Conservation (phyloP, 768 basidiomycete species). For the Termitomyces sp. region DNA sequence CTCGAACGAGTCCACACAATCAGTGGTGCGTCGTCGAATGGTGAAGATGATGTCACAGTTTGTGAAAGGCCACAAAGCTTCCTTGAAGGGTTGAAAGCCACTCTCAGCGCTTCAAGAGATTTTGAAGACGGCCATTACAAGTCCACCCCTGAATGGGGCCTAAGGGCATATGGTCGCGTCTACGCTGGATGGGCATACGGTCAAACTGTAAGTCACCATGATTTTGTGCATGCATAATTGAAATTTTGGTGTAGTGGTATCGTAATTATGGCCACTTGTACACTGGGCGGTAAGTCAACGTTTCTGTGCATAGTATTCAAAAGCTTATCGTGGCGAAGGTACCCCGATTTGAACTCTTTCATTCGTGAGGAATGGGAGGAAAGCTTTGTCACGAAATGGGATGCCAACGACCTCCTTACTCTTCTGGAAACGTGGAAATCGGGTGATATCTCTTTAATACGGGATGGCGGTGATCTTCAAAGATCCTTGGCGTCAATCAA, state of each 20-base stretch:
- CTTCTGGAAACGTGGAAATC: conserved; percentile 50
- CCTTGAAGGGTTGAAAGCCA: conserved; percentile 58
- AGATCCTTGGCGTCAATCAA: conserved; percentile 41
- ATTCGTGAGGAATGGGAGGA: conserved; percentile 53
- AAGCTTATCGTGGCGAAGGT: conserved; percentile 27
- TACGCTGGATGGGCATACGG: conserved; percentile 63
- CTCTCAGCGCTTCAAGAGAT: conserved; percentile 52
- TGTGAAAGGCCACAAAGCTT: conserved; percentile 34
- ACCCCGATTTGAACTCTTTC: conserved; percentile 47
- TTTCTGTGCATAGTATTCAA: not conserved
- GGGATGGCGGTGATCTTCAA: conserved; percentile 41
- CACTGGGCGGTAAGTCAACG: conserved; percentile 33
- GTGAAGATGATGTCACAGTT: not conserved
- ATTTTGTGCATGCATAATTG: not conserved
- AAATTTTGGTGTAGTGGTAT: conserved; percentile 45
- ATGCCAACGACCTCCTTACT: conserved; percentile 54
- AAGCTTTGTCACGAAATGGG: conserved; percentile 42
- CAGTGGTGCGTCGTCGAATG: conserved; percentile 37
- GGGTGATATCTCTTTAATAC: conserved; percentile 46
- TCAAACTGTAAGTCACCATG: conserved; percentile 39
- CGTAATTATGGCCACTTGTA: conserved; percentile 45
- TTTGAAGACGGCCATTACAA: conserved; percentile 55
- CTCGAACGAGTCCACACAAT: conserved; percentile 55
- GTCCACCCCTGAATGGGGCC: conserved; percentile 42
- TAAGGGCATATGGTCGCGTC: conserved; percentile 55